These are phyloP conservation scores for Camillea tinctor DNA, from an alignment of 2,329 filamentous ascomycete genomes.

Conservation along the genomic window DNA sequence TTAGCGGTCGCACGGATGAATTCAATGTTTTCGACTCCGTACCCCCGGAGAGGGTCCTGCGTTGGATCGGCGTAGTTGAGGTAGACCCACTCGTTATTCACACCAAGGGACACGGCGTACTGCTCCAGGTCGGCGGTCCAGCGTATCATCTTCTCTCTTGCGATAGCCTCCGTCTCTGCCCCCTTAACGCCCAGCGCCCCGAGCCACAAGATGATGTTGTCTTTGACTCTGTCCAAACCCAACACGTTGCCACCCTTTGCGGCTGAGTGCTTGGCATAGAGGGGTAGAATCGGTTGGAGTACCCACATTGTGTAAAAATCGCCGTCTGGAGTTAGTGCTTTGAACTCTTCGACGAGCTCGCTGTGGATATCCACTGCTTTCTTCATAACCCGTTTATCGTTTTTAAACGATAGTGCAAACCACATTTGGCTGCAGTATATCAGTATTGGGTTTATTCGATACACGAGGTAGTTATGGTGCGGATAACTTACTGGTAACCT, in stretches of 20 bases:
- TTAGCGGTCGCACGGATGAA: slow-evolving; percentile 18
- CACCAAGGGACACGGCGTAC: slow-evolving; percentile 14
- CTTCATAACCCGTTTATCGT: not conserved
- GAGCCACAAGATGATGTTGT: not conserved
- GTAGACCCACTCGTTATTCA: slow-evolving; percentile 32
- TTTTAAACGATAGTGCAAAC: not conserved
- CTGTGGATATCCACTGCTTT: not conserved
- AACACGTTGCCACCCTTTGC: not conserved
- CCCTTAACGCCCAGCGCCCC: not conserved
- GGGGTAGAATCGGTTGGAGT: not conserved
- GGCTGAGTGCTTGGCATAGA: not conserved
- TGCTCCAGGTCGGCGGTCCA: not conserved
- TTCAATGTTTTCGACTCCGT: slow-evolving; percentile 33
- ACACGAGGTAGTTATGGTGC: too few species aligned
- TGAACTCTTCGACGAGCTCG: not conserved
- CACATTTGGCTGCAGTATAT: not conserved
- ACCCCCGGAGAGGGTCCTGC: slow-evolving; percentile 34
- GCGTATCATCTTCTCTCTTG: not conserved
- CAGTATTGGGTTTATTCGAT: not conserved
- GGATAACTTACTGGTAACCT: too few species aligned
- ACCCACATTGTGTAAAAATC: not conserved
- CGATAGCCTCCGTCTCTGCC: not conserved
- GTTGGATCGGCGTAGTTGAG: slow-evolving; percentile 37
- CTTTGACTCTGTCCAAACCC: not conserved
- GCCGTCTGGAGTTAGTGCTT: not conserved